A percentile compares a stretch with the other conserved stretches of the same genome.
Conservation (phyloP, 768 basidiomycete species). For the Chalciporus chontae region DNA sequence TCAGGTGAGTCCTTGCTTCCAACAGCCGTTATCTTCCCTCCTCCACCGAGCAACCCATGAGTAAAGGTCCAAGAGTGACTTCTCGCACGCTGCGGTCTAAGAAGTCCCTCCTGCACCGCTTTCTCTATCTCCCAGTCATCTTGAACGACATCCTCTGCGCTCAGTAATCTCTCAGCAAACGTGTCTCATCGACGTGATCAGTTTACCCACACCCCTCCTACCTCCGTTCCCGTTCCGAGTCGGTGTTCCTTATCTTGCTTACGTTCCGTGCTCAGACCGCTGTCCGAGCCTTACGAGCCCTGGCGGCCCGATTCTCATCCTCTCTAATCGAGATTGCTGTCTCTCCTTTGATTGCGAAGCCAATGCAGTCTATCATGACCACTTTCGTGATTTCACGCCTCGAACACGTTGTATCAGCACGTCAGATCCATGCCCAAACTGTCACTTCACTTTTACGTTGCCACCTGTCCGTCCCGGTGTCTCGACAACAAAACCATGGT, state of each 20-base stretch:
- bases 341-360: slow-evolving; percentile 23
- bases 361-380: slow-evolving; percentile 32
- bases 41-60: slow-evolving; percentile 12
- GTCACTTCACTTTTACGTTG: slow-evolving; percentile 34
- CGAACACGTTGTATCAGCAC: slow-evolving; percentile 34
- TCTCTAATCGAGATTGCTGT: slow-evolving; percentile 22
- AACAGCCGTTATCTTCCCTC: slow-evolving; percentile 20
- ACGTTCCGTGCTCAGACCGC: slow-evolving; percentile 4
- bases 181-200: slow-evolving; percentile 16
- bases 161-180: slow-evolving; percentile 22
- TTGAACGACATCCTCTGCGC: slow-evolving; percentile 10
- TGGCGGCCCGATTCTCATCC: slow-evolving; percentile 14
- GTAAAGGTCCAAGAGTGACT: slow-evolving; percentile 20
- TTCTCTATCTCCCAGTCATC: slow-evolving; percentile 18
- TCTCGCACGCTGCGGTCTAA: slow-evolving; percentile 19
- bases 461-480: slow-evolving; percentile 18
- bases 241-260: slow-evolving; percentile 1
- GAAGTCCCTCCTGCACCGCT: slow-evolving; percentile 25
- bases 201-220: slow-evolving; percentile 20
- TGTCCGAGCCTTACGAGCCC: slow-evolving; percentile 14
- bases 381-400: slow-evolving; percentile 33
- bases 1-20: slow-evolving; percentile 4
- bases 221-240: slow-evolving; percentile 12
- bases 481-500: slow-evolving; percentile 24
- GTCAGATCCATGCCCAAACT: slow-evolving; percentile 30